Evolutionary conservation across 2,329 filamentous ascomycete species (phyloP), one percentile per base, ranked within the genome.

Genomic region (Colletotrichum tamarilloi): DNA sequence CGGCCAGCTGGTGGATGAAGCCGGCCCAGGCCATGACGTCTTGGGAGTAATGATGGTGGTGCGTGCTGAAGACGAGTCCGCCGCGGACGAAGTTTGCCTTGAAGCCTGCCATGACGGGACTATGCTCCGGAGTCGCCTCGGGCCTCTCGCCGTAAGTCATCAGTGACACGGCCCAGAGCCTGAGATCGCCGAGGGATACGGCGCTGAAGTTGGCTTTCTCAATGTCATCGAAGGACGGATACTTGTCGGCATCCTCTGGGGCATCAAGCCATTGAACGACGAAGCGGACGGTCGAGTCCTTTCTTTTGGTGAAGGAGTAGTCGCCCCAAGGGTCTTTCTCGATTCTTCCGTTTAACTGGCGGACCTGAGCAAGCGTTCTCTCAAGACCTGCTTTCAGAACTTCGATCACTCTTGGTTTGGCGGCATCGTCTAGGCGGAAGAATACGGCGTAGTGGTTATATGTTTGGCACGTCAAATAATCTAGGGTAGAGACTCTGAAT

Each of bases 11-110:
- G 22, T 81, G 79, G 0, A 78, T 75, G 24, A 83, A 80, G 5
- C 78, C 78, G 0, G 80, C 79, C 83, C 84, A 85, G 4, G 82
- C 84, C 80, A 84, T 84, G 0, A 84, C 76, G 73, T 86, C 84
- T 70, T 83, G 84, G 55, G 81, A 75, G 60, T 83, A 86, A 68
- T 87, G 85, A 57, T 86, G 85, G 62, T 79, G 76, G 53, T 86
- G 83, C 63, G 83, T 84, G 42, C 80, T 82, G 64, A 86, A 81
- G 9, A 86, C 79, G 1, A 86, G 71, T 0, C 84, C 85, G 3
- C 84, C 84, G 0, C 76, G 79, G 30, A 86, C 77, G 53, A 87
- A 83, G 75, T 82, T 86, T 0, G 81, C 81, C 66, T 85, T 81
- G 76, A 83, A 86, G 0, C 80, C 83, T 0, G 84, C 77, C 0